Evolutionary conservation across 371 early-diverging fungal species (phyloP).

Genomic region (Apophysomyces variabilis): DNA sequence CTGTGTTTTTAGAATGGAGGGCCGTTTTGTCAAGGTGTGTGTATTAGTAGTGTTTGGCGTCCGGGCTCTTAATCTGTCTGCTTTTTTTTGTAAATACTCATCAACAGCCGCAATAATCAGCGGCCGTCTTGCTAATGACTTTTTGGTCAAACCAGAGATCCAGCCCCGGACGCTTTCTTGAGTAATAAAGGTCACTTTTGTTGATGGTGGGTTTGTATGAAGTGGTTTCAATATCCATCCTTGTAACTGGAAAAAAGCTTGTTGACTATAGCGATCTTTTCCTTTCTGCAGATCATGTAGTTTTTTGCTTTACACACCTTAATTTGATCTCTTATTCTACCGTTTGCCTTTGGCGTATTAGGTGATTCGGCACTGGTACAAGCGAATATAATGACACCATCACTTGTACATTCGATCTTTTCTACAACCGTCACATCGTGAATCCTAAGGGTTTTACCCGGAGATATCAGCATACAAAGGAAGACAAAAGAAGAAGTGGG

Average conservation of each 20-base stretch:
- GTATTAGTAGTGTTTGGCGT: slow-evolving; percentile 1
- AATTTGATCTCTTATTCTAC: slow-evolving; percentile 60
- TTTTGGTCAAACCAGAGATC: slow-evolving; percentile 69
- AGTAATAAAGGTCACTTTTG: slow-evolving; percentile 62
- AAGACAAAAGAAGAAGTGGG: too few species aligned
- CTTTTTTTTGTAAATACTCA: slow-evolving; percentile 64
- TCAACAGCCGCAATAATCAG: slow-evolving; percentile 65
- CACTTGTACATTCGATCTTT: slow-evolving; percentile 60
- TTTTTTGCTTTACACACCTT: slow-evolving; percentile 35
- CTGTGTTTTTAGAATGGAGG: not conserved
- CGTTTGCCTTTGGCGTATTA: slow-evolving; percentile 59
- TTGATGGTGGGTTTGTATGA: slow-evolving; percentile 58
- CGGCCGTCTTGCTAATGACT: slow-evolving; percentile 67
- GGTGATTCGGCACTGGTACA: slow-evolving; percentile 67
- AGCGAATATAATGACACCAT: slow-evolving; percentile 68
- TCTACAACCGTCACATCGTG: slow-evolving; percentile 68
- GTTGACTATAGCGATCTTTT: slow-evolving; percentile 15
- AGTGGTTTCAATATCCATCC: slow-evolving; percentile 71
- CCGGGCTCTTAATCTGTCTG: slow-evolving; percentile 38
- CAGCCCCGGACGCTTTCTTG: slow-evolving; percentile 57
- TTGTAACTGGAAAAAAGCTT: slow-evolving; percentile 32
- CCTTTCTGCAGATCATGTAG: not conserved
- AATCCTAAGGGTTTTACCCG: slow-evolving; percentile 36
- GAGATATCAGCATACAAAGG: too few species aligned
- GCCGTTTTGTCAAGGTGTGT: not conserved